Percentiles rank a stretch among this genome's conserved stretches.
Evolutionary conservation across 345 rosid species (phyloP).

Genomic region (Hibiscus tridactylites): DNA sequence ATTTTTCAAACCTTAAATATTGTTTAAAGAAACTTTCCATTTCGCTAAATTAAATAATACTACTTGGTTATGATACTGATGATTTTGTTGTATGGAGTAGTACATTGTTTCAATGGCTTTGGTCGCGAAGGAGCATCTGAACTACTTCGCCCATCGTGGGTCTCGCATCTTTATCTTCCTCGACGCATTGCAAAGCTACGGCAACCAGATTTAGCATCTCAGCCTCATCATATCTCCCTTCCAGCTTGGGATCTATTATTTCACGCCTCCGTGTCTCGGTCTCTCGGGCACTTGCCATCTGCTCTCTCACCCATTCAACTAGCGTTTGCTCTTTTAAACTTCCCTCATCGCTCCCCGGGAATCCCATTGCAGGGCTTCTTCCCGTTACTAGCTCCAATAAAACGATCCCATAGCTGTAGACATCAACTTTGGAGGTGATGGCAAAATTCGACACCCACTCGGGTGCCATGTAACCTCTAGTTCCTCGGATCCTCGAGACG

Average conservation of each 20-base stretch:
- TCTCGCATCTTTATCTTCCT: conserved; percentile 19
- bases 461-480: conserved; percentile 27
- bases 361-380: neutral
- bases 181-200: conserved; percentile 19
- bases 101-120: neutral
- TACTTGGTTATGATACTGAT: too few relatives aligned
- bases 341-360: neutral
- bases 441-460: conserved; percentile 23
- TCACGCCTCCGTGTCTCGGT: conserved; percentile 5
- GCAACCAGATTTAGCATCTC: conserved; percentile 11
- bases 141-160: conserved; percentile 25
- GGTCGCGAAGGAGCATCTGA: conserved; percentile 17
- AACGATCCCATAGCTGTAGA: conserved; percentile 34
- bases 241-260: conserved; percentile 16
- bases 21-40: too few relatives aligned
- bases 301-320: conserved; percentile 6
- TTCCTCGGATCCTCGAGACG: conserved; percentile 20
- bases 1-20: too few relatives aligned
- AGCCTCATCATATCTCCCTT: neutral
- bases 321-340: neutral
- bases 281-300: neutral
- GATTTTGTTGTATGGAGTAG: too few relatives aligned
- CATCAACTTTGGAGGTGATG: conserved; percentile 37
- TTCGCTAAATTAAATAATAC: too few relatives aligned
- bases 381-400: conserved; percentile 28